Conservation (phyloP, 805 yeast genomes). For the Tetrapisispora iriomotensis region DNA sequence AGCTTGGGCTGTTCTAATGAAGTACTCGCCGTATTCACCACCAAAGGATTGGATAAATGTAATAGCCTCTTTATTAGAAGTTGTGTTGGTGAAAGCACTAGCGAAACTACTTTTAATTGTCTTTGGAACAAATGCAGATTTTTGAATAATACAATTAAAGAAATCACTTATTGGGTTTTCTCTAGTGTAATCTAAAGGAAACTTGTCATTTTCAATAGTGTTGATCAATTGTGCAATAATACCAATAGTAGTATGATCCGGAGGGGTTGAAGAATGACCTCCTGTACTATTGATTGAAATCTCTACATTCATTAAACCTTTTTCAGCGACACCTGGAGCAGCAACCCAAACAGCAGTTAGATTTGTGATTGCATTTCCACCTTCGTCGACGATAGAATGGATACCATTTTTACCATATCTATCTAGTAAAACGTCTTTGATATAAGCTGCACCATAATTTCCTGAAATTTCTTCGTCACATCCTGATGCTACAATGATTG, state of each 20-base stretch:
- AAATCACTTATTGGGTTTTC: constrained; percentile 51
- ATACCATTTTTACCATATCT: constrained; percentile 53
- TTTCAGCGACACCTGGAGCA: constrained; percentile 49
- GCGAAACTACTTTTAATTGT: constrained; percentile 21
- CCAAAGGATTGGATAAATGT: constrained; percentile 5
- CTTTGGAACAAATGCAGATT: constrained; percentile 23
- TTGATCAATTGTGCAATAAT: constrained; percentile 50
- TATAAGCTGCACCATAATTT: constrained; percentile 43
- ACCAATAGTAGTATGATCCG: constrained; percentile 74
- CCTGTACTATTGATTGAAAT: constrained; percentile 53
- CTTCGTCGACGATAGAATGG: constrained; percentile 64
- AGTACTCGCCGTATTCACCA: constrained; percentile 29
- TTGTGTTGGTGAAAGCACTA: constrained; percentile 29
- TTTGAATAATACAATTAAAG: constrained; percentile 54
- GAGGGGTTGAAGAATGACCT: constrained; percentile 74
- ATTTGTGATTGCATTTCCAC: constrained; percentile 30
- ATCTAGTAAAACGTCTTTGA: constrained; percentile 39
- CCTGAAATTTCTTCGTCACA: constrained; percentile 79
- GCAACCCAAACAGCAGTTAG: constrained; percentile 43
- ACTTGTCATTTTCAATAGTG: constrained; percentile 47
- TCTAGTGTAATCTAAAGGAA: constrained; percentile 27
- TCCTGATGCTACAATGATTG: constrained; percentile 58
- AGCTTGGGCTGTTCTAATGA: constrained; percentile 48
- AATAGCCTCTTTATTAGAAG: not conserved
- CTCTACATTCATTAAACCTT: constrained; percentile 46